A percentile compares a stretch with the other conserved stretches of the same genome.
Conservation (phyloP, 2,329 filamentous ascomycete genomes). For the Cercospora sp. region DNA sequence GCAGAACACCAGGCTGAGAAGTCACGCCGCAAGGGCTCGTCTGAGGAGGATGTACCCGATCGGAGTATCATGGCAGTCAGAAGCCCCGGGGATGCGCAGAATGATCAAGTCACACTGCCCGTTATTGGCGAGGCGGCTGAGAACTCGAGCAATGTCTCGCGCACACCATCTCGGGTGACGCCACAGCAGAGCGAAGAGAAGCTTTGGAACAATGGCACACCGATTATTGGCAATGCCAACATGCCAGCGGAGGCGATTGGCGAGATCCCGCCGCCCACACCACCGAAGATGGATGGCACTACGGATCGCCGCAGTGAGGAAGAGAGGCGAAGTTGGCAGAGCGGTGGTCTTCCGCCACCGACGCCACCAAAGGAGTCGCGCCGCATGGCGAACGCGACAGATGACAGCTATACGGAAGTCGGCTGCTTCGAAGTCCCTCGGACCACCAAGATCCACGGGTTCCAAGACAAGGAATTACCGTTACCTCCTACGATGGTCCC, state of each 20-base stretch:
- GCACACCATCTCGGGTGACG: constrained; percentile 30
- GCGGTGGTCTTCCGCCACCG: constrained; percentile 41
- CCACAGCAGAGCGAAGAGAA: constrained; percentile 31
- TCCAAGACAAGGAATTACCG: constrained; percentile 34
- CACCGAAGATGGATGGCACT: constrained; percentile 35
- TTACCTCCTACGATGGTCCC: constrained; percentile 23
- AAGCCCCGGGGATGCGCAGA: constrained; percentile 59
- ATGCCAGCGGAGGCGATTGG: constrained; percentile 32
- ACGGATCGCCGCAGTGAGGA: constrained; percentile 23
- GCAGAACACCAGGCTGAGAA: constrained; percentile 65
- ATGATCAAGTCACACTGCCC: constrained; percentile 64
- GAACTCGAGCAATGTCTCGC: constrained; percentile 57
- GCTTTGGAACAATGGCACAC: constrained; percentile 10
- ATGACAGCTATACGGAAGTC: constrained; percentile 3
- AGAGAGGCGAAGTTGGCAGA: constrained; percentile 28
- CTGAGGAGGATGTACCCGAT: constrained; percentile 61
- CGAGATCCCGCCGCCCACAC: constrained; percentile 37
- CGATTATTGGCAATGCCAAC: constrained; percentile 31
- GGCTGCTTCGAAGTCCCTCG: constrained; percentile 4
- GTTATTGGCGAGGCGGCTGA: constrained; percentile 91
- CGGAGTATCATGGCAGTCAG: constrained; percentile 59
- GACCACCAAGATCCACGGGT: constrained; percentile 18
- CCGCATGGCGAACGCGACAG: constrained; percentile 5
- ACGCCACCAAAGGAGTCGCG: constrained; percentile 47
- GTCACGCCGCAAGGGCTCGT: constrained; percentile 50